A percentile compares a stretch with the other conserved stretches of the same genome.
These are phyloP conservation scores for Zea luxurians DNA, from an alignment of 176 grass and related monocot genomes.

Conservation along the genomic window DNA sequence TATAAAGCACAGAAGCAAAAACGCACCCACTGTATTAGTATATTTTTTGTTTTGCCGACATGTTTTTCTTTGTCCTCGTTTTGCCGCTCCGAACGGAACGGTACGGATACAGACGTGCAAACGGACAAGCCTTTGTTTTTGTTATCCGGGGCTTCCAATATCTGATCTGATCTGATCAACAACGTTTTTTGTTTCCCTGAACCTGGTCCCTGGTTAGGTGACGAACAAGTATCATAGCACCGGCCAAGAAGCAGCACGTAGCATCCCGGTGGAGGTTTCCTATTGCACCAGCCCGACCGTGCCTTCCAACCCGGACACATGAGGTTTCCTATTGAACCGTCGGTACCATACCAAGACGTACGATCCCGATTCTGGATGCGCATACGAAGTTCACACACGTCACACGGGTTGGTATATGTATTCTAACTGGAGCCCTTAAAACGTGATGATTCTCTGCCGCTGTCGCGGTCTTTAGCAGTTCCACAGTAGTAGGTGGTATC, in stretches of 20 bases:
- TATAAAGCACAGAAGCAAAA: background rate
- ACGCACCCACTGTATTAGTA: background rate
- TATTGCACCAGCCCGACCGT: constrained; percentile 8
- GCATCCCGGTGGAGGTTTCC: constrained; percentile 29
- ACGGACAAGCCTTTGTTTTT: constrained; percentile 9
- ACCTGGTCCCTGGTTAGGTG: constrained; percentile 12
- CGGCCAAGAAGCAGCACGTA: background rate
- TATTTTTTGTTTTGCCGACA: background rate
- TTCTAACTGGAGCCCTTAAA: no score
- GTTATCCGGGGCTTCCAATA: background rate
- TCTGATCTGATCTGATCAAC: constrained; percentile 26
- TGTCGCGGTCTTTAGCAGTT: background rate
- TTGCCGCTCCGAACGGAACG: background rate
- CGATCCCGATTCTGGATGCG: background rate
- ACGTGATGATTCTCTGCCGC: background rate
- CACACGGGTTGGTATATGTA: background rate
- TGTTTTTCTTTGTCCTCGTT: background rate
- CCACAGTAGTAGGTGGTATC: background rate
- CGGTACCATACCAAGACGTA: no score
- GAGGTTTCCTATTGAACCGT: no score
- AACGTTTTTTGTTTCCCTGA: background rate
- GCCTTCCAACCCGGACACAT: constrained; percentile 1
- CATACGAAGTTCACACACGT: background rate
- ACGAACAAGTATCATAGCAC: constrained; percentile 28
- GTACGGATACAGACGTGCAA: constrained; percentile 27